Conservation (phyloP, 768 basidiomycete species). For the Lactarius akahatsu region DNA sequence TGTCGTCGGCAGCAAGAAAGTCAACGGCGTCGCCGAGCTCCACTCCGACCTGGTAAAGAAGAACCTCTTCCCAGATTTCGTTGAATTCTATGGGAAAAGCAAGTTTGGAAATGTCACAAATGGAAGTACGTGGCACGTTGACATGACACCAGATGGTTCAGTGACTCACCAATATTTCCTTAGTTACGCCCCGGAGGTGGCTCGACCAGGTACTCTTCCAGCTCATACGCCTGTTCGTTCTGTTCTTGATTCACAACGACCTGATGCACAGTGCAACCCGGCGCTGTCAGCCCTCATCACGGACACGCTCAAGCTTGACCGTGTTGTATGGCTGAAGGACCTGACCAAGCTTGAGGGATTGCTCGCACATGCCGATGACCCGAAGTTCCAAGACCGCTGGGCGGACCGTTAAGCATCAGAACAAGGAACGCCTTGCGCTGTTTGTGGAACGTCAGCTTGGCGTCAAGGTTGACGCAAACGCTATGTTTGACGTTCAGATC, state of each 20-base stretch:
- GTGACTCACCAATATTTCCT: background rate
- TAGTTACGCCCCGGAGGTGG: slow-evolving; percentile 92
- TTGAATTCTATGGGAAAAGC: slow-evolving; percentile 86
- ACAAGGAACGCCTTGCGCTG: slow-evolving; percentile 86
- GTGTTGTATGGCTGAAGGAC: slow-evolving; percentile 82
- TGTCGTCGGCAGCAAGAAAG: slow-evolving; percentile 80
- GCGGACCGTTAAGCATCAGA: slow-evolving; percentile 80
- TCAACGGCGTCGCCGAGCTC: slow-evolving; percentile 97
- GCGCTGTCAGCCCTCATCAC: slow-evolving; percentile 82
- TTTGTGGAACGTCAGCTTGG: slow-evolving; percentile 73
- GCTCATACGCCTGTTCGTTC: background rate
- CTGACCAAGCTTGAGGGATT: slow-evolving; percentile 76
- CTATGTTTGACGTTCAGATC: slow-evolving; percentile 91
- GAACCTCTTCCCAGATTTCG: slow-evolving; percentile 88
- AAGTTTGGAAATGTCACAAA: slow-evolving; percentile 95
- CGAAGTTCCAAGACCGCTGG: slow-evolving; percentile 77
- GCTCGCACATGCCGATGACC: slow-evolving; percentile 67
- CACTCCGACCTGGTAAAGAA: slow-evolving; percentile 87
- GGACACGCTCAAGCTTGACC: slow-evolving; percentile 70
- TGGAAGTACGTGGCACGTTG: slow-evolving; percentile 54
- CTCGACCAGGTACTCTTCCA: slow-evolving; percentile 61
- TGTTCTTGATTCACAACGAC: slow-evolving; percentile 31
- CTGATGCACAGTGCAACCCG: slow-evolving; percentile 69
- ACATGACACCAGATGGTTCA: background rate
- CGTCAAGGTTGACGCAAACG: slow-evolving; percentile 65